phyloP scores from a whole-genome alignment of 2,329 filamentous ascomycete genomes.

The Diaporthe batatas region DNA sequence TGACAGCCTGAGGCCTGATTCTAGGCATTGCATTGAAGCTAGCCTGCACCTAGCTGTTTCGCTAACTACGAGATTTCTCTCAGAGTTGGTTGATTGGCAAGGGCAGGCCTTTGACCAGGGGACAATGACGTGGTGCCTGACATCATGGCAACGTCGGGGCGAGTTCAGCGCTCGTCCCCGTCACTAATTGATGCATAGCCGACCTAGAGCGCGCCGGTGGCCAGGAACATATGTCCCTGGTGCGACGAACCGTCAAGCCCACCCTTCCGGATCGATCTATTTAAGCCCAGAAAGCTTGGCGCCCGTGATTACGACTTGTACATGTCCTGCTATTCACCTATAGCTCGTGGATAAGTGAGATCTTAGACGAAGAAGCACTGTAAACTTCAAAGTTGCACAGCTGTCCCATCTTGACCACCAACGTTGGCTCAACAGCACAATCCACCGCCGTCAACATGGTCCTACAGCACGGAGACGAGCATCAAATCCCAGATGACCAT shows the following conservation, averaged over 20 bases:
- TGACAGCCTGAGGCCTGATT: background rate
- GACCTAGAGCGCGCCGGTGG: background rate
- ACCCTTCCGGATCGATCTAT: background rate
- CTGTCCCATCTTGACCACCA: background rate
- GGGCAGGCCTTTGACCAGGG: too few species aligned
- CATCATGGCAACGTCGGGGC: conserved; percentile 33
- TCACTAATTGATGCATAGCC: conserved; percentile 3
- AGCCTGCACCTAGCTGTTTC: conserved; percentile 4
- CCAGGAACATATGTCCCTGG: conserved; percentile 18
- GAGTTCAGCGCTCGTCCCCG: background rate
- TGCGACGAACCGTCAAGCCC: conserved; percentile 18
- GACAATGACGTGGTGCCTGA: conserved; percentile 32
- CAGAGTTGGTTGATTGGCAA: conserved; percentile 18
- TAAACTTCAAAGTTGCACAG: background rate
- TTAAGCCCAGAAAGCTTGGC: conserved; percentile 27
- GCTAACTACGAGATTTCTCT: background rate
- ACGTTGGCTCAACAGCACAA: background rate
- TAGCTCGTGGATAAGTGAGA: background rate
- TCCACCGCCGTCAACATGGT: conserved; percentile 56
- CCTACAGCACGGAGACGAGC: conserved; percentile 63
- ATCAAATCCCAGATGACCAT: conserved; percentile 64
- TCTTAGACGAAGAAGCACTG: background rate
- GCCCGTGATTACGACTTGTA: background rate
- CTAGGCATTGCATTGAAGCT: background rate
- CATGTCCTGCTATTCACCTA: background rate